These are phyloP conservation scores for Cornus suecica DNA, from an alignment of 148 eudicot genomes.

Conservation along the genomic window DNA sequence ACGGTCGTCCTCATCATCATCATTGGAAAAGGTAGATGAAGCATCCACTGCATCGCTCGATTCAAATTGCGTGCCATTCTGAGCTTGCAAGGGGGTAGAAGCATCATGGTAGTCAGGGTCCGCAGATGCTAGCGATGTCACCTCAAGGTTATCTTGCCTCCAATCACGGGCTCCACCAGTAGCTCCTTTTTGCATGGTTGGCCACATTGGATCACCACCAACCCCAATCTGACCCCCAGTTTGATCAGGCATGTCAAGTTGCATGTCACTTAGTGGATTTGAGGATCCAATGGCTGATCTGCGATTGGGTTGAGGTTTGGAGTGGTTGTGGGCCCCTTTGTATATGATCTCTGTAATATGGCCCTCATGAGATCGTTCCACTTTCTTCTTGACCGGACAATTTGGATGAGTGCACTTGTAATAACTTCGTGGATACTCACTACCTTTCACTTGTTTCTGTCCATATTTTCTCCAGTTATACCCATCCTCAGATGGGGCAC, in stretches of 20 bases:
- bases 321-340: slow-evolving; percentile 63
- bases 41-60: slow-evolving; percentile 36
- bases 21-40: slow-evolving; percentile 46
- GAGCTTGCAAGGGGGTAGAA: slow-evolving; percentile 26
- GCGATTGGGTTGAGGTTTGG: slow-evolving; percentile 44
- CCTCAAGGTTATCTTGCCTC: slow-evolving; percentile 41
- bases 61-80: slow-evolving; percentile 26
- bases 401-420: slow-evolving; percentile 59
- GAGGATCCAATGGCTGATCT: slow-evolving; percentile 41
- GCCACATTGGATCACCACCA: slow-evolving; percentile 33
- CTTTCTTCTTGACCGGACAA: slow-evolving; percentile 64
- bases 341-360: slow-evolving; percentile 64
- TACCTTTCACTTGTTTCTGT: slow-evolving; percentile 75
- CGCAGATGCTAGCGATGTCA: slow-evolving; percentile 28
- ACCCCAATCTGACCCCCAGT: slow-evolving; percentile 23
- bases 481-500: slow-evolving; percentile 50
- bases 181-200: slow-evolving; percentile 24
- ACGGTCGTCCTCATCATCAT: slow-evolving; percentile 56
- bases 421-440: slow-evolving; percentile 67
- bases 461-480: slow-evolving; percentile 77
- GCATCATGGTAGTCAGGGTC: slow-evolving; percentile 27
- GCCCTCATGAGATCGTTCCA: slow-evolving; percentile 60
- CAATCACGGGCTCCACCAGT: slow-evolving; percentile 23
- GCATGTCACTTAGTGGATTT: slow-evolving; percentile 26
- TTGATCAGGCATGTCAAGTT: slow-evolving; percentile 33